Conservation (phyloP, 2,329 filamentous ascomycete genomes). For the Dryadomyces quercivorus region DNA sequence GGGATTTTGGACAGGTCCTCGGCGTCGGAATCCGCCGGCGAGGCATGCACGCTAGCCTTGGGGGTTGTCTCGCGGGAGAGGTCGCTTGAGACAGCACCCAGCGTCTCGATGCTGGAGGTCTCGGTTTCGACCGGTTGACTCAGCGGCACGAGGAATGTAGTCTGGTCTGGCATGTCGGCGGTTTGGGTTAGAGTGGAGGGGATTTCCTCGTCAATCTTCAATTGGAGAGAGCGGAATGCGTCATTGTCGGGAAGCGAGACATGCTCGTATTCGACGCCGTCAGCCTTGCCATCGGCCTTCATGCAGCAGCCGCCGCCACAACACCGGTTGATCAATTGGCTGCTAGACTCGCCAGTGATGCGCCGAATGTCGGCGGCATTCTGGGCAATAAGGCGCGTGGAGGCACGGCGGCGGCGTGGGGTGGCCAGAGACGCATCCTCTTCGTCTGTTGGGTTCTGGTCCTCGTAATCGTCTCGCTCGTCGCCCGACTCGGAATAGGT, state of each 20-base stretch:
- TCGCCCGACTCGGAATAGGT: conserved; percentile 51
- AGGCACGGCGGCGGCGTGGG: conserved; percentile 47
- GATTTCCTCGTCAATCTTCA: conserved; percentile 64
- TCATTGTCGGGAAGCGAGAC: conserved; percentile 62
- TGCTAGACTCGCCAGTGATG: conserved; percentile 52
- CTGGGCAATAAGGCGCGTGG: conserved; percentile 54
- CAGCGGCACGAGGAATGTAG: conserved; percentile 54
- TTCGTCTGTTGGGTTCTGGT: conserved; percentile 27
- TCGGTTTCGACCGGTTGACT: conserved; percentile 13
- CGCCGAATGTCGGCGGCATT: conserved; percentile 49
- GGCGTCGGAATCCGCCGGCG: too few species aligned
- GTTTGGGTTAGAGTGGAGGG: conserved; percentile 62
- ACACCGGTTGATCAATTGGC: conserved; percentile 48
- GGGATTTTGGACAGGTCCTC: background rate
- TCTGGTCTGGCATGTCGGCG: conserved; percentile 62
- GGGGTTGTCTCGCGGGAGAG: background rate
- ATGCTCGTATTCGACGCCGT: conserved; percentile 37
- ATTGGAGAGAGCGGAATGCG: conserved; percentile 66
- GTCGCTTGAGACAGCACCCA: too few species aligned
- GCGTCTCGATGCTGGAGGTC: background rate
- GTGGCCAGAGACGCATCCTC: conserved; percentile 7
- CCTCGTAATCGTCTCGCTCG: conserved; percentile 37
- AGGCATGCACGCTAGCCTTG: background rate
- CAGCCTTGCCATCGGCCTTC: conserved; percentile 29
- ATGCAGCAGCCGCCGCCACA: conserved; percentile 55